Evolutionary conservation across 371 early-diverging fungal species (phyloP).

Genomic region (Rhizopus arrhizus): DNA sequence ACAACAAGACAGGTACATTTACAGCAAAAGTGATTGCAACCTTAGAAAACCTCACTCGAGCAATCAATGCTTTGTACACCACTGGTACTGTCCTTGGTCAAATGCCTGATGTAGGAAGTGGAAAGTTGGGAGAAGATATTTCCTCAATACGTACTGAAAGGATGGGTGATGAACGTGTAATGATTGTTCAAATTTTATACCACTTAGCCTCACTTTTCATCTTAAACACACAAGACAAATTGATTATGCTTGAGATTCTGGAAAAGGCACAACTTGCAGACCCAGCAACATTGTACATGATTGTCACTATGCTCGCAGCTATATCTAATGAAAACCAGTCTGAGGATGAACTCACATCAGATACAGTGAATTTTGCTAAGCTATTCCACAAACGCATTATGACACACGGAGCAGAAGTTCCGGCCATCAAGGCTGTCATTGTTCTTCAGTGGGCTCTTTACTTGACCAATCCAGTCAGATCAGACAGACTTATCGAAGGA

Average conservation of each 20-base stretch:
- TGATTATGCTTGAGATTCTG: conserved; percentile 55
- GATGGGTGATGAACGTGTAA: conserved; percentile 61
- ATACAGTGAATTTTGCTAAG: conserved; percentile 18
- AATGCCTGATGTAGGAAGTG: conserved; percentile 30
- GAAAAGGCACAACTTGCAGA: conserved; percentile 58
- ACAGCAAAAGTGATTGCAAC: conserved; percentile 28
- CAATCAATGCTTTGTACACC: conserved; percentile 32
- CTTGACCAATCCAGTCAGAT: conserved; percentile 49
- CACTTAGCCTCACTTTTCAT: conserved; percentile 54
- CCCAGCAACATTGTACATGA: conserved; percentile 55
- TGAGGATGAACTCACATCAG: not conserved
- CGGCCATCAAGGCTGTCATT: conserved; percentile 64
- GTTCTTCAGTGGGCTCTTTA: conserved; percentile 68
- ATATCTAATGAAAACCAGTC: conserved; percentile 37
- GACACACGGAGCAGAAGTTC: conserved; percentile 50
- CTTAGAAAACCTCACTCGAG: conserved; percentile 17
- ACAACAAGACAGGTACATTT: conserved; percentile 15
- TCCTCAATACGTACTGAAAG: conserved; percentile 48
- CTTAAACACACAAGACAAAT: conserved; percentile 52
- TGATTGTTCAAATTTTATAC: conserved; percentile 61
- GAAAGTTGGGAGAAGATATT: conserved; percentile 50
- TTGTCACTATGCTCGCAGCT: conserved; percentile 57
- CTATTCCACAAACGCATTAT: conserved; percentile 35
- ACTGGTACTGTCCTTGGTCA: conserved; percentile 35
- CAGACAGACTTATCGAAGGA: conserved; percentile 30